These are phyloP conservation scores for Chaetomium tenue DNA, from an alignment of 495 filamentous ascomycete genomes.

Conservation along the genomic window DNA sequence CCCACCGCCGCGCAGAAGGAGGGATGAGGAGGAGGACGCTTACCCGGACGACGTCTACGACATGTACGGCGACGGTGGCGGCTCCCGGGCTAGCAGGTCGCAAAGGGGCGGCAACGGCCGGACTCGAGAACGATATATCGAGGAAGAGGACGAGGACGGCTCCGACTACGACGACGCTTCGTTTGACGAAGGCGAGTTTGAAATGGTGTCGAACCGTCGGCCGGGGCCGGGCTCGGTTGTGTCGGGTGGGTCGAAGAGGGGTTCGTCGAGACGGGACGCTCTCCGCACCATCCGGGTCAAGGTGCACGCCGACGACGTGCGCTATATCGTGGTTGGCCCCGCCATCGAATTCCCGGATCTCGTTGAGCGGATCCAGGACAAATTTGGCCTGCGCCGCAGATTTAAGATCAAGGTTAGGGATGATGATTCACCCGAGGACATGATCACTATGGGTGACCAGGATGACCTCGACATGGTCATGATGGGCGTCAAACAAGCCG, in stretches of 20 bases:
- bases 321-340: constrained; percentile 83
- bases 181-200: constrained; percentile 76
- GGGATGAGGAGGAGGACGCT: constrained; percentile 59
- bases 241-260: constrained; percentile 40
- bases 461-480: constrained; percentile 92
- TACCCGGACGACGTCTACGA: constrained; percentile 70
- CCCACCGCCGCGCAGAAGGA: constrained; percentile 28
- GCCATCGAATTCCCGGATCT: constrained; percentile 74
- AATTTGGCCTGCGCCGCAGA: constrained; percentile 68
- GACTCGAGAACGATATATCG: constrained; percentile 60
- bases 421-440: constrained; percentile 71
- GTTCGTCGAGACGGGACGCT: constrained; percentile 48
- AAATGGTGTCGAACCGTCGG: constrained; percentile 63
- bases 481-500: constrained; percentile 60
- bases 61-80: constrained; percentile 54
- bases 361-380: constrained; percentile 71
- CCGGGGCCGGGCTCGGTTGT: constrained; percentile 40
- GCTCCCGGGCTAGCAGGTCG: constrained; percentile 38
- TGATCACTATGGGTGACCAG: constrained; percentile 96
- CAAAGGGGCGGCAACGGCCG: constrained; percentile 35
- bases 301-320: constrained; percentile 86
- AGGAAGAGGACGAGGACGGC: constrained; percentile 68
- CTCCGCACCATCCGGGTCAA: constrained; percentile 75
- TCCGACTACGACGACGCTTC: constrained; percentile 68
- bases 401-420: constrained; percentile 85